Base-by-base conservation (phyloP, 768 basidiomycete genomes). In the Lactarius indigo region DNA sequence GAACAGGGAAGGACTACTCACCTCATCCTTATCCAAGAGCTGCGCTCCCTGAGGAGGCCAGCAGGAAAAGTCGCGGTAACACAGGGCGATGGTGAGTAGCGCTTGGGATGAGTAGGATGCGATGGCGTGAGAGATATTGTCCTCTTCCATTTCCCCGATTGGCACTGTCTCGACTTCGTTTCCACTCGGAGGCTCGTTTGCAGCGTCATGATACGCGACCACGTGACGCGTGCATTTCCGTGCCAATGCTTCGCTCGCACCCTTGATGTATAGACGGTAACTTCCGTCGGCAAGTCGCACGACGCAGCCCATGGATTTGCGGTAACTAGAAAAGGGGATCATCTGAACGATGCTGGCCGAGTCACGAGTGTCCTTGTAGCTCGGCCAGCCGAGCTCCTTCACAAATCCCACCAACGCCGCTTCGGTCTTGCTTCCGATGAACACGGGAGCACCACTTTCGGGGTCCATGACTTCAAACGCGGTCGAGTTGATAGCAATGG, bases 41-140 rank as follows among this genome's bases (percentile, higher is more conserved):
- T 71, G 64, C 50, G 77, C 72, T 15, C 81, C 82, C 15, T 70
- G 64, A 6, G 96, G 95, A 13, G 96, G 96, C 96, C 96, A 98
- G 1, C 79, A 75, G 6, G 85, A 75, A 64, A 97, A 88, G 74
- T 99, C 96, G 57, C 88, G 84, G 74, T 98, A 98, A 76, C 96
- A 97, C 55, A 98, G 77, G 0, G 96, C 94, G 70, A 99, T 92
- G 1, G 97, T 98, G 59, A 96, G 87, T 10, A 98, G 87, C 17
- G 88, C 91, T 79, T 98, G 96, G 76, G 96, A 96, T 73, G 96
- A 95, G 75, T 99, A 98, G 78, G 96, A 96, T 71, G 96, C 96
- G 77, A 96, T 98, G 17, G 96, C 97, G 57, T 91, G 85, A 26
- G 83, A 84, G 75, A 98, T 93, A 74, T 98, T 98, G 73, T 90